Percentiles rank a stretch among this genome's conserved stretches.
phyloP scores from a whole-genome alignment of 495 filamentous ascomycete species.

The Thermochaetoides thermophila region DNA sequence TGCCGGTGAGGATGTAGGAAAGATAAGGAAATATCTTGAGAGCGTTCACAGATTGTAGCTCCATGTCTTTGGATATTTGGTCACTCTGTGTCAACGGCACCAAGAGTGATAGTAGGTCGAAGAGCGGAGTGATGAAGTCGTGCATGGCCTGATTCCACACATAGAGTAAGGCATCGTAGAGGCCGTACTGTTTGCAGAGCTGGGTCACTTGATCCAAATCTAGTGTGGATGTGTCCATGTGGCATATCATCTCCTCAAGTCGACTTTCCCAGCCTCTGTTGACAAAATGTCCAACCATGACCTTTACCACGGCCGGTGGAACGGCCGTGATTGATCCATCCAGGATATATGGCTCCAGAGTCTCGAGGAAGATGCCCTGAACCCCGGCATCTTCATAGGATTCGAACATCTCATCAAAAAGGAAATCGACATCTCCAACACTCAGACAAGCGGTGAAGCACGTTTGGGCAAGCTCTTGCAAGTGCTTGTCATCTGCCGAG shows the following conservation, averaged over 20 bases:
- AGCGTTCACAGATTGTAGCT: constrained; percentile 46
- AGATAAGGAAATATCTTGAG: constrained; percentile 92
- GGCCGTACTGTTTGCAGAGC: constrained; percentile 75
- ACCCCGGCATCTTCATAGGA: constrained; percentile 68
- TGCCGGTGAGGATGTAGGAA: constrained; percentile 80
- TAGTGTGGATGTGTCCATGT: constrained; percentile 77
- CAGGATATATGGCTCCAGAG: constrained; percentile 71
- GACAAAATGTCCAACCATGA: constrained; percentile 67
- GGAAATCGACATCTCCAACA: constrained; percentile 60
- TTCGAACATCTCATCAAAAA: constrained; percentile 83
- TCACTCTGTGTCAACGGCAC: constrained; percentile 41
- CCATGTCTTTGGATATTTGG: constrained; percentile 29
- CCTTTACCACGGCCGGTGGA: constrained; percentile 75
- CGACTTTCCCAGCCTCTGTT: constrained; percentile 51
- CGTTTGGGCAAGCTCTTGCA: constrained; percentile 64
- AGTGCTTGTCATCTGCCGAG: constrained; percentile 39
- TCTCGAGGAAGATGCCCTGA: constrained; percentile 68
- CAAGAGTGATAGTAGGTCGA: constrained; percentile 66
- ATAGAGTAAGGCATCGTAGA: constrained; percentile 93
- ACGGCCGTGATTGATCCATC: constrained; percentile 59
- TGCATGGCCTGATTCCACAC: constrained; percentile 84
- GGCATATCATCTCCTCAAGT: constrained; percentile 90
- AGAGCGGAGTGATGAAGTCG: constrained; percentile 82
- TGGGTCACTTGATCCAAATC: constrained; percentile 87
- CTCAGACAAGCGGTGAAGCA: constrained; percentile 72